Evolutionary conservation across 2,329 filamentous ascomycete species (phyloP), one percentile per base, ranked within the genome.

Genomic region (Bipolaris bicolor): DNA sequence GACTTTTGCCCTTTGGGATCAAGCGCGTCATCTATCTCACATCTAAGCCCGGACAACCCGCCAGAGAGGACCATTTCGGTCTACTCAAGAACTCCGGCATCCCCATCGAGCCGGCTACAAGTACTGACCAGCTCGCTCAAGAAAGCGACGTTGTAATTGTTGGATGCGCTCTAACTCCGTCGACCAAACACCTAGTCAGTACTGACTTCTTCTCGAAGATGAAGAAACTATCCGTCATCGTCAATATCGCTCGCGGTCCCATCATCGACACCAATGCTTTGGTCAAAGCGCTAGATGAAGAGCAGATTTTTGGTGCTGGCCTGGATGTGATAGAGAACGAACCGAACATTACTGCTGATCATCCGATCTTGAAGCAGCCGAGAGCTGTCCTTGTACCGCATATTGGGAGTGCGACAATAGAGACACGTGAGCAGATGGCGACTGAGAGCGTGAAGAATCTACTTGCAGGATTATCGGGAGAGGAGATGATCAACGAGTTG

Each of bases 351-450:
- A 56, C 60, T n/a, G 64, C 61, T 7, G 77, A 86, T 58, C 76
- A 79, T 6, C 83, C 81, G 0, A 71, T 83, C 31, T 59, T 84
- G 46, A 78, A 77, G 37, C 75, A 83, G 55, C 74, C 77, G 54
- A 79, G 82, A 45, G 79, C 77, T 33, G 82, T 86, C 63, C 67
- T 86, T 57, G 70, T 86, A 50, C 84, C 84, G 44, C 84, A 87
- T 65, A 83, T 87, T 62, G 84, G 84, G 3, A 86, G 83, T 1
- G 80, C 78, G 49, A 86, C 83, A 3, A 81, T 80, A 64, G 84
- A 86, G 72, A 86, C 83, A 5, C 82, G 86, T 45, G 66, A 79
- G 65, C 81, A 85, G 50, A 87, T 86, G 84, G 84, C 86, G 67
- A 69, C 83, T 45, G 72, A 86, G 61, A 83, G 84, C 22, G 65